Evolutionary conservation across 306 rosid species (phyloP).

Genomic region (Rosa rugosa): DNA sequence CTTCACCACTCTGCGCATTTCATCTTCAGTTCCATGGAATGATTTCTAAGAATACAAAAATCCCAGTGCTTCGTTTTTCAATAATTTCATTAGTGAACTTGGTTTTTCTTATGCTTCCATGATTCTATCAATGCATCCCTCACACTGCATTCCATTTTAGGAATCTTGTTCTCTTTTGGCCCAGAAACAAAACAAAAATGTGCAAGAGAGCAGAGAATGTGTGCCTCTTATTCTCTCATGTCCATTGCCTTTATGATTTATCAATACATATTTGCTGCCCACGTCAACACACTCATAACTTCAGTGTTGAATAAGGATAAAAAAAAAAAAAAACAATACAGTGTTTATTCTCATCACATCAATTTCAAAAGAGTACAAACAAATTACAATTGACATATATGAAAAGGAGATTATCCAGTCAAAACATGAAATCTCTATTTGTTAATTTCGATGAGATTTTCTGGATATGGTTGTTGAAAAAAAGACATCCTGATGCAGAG

Average conservation of each 20-base stretch:
- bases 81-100: background rate
- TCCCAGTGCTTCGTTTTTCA: background rate
- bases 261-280: background rate
- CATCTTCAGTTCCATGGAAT: background rate
- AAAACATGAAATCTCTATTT: constrained; percentile 21
- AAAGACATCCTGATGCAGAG: constrained; percentile 9
- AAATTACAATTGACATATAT: constrained; percentile 17
- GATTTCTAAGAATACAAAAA: background rate
- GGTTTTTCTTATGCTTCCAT: background rate
- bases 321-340: background rate
- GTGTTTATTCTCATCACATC: background rate
- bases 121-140: background rate
- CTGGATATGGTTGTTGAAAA: constrained; percentile 12
- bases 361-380: background rate
- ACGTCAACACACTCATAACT: too few relatives aligned
- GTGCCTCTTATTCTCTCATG: background rate
- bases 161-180: background rate
- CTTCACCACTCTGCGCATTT: background rate
- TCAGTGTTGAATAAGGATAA: background rate
- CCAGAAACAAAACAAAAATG: background rate
- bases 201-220: background rate
- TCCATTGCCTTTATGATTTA: background rate
- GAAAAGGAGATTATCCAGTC: constrained; percentile 3
- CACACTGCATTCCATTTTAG: background rate
- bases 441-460: background rate